Base-by-base conservation (phyloP, 2,329 filamentous ascomycete species). In the Rutstroemia sp. region DNA sequence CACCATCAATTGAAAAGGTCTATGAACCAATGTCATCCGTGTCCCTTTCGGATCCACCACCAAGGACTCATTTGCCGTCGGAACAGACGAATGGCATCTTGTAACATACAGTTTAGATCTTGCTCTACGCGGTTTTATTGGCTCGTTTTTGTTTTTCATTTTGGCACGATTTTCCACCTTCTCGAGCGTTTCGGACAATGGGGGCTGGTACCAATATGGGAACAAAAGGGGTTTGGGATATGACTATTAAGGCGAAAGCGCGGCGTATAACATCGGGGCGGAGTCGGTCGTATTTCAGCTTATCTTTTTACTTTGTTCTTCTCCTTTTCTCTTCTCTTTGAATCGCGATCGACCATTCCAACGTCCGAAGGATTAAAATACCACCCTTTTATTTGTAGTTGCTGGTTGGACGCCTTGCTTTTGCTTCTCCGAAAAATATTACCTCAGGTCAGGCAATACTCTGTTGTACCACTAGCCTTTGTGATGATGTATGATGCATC, bases 41-140 rank as follows among this genome's bases (percentile, higher is more conserved):
- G 25, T 45, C 42, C 48, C 42, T 49, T 25, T 52, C 53, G 34
- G 48, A 54, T 27, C 51, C 61, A 48, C 46, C 59, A 46, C 49
- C 21, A 52, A 58, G 54, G 50, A 57, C 56, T 59, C 58, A 52
- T 55, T 45, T 56, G 48, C 56, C 60, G 37, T 56, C 59, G 37
- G 59, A 63, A 59, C 57, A 58, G 52, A 39, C 60, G 56, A 66
- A 66, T 57, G 61, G 62, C 60, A 62, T 64, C 64, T 65, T 73
- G 71, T 72, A 73, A 70, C 62, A 71, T 72, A 70, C 61, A 66
- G 21, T 44, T 56, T 67, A 67, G 66, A 68, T 58, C 59, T 63
- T 51, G 56, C 59, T 54, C 57, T 55, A 53, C 54, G 49, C 58
- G 56, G 51, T 55, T 58, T 62, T 55, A 62, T 59, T 57, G 54